Evolutionary conservation across 129 eudicot species (phyloP).

Genomic region (Pulicaria dysenterica): DNA sequence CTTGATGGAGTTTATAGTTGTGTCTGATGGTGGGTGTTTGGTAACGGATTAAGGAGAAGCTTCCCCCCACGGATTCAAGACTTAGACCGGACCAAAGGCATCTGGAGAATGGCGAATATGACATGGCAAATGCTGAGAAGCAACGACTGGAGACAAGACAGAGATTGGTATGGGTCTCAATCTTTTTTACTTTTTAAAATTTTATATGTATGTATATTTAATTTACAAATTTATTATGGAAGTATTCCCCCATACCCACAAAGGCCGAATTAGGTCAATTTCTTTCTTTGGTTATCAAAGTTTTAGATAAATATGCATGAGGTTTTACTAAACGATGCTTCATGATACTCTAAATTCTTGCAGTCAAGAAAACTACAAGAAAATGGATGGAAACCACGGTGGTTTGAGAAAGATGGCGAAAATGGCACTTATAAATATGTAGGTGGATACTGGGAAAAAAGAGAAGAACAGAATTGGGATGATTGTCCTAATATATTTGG

Average conservation of each 20-base stretch:
- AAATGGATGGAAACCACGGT: conserved; percentile 80
- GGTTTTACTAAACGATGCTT: conserved; percentile 19
- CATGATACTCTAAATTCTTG: conserved; percentile 14
- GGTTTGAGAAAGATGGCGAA: conserved; percentile 67
- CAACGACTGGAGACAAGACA: conserved; percentile 49
- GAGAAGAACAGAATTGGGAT: conserved; percentile 65
- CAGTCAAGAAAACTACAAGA: conserved; percentile 90
- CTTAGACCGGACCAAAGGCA: conserved; percentile 59
- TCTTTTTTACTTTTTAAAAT: not conserved
- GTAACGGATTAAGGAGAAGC: conserved; percentile 51
- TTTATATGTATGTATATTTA: not conserved
- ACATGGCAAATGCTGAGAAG: conserved; percentile 56
- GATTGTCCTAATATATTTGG: conserved; percentile 77
- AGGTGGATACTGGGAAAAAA: conserved; percentile 87
- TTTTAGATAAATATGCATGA: not conserved
- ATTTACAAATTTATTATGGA: not conserved
- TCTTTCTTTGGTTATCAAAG: not conserved
- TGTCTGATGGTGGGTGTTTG: conserved; percentile 53
- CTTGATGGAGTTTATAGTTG: conserved; percentile 31
- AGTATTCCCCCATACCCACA: not conserved
- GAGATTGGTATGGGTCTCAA: conserved; percentile 37
- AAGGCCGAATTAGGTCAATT: too few species aligned
- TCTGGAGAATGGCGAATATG: conserved; percentile 56
- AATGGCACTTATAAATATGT: conserved; percentile 56
- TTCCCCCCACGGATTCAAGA: conserved; percentile 64